Evolutionary conservation across 139 green algal species (phyloP).

Genomic region (Spirogloea muscicola): DNA sequence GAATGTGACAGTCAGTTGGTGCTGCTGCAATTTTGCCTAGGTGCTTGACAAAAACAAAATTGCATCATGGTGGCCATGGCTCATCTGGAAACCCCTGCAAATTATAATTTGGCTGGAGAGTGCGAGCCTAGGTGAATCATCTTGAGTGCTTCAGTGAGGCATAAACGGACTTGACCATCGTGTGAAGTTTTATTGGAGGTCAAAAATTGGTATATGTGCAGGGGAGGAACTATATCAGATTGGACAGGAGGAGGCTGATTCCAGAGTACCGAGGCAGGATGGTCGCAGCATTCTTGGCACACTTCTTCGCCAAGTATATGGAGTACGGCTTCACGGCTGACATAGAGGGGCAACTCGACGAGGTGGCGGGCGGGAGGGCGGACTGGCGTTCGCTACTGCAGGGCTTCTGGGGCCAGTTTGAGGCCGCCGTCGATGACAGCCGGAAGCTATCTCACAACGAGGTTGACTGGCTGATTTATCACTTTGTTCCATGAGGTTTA

Average conservation of each 20-base stretch:
- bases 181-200: too few species aligned
- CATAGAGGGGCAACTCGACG: constrained; percentile 34
- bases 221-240: constrained; percentile 9
- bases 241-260: constrained; percentile 2
- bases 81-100: too few species aligned
- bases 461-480: neutral
- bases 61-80: too few species aligned
- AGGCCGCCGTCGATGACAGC: neutral
- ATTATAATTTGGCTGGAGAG: too few species aligned
- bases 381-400: constrained; percentile 10
- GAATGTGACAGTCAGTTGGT: too few species aligned
- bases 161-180: too few species aligned
- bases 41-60: too few species aligned
- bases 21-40: too few species aligned
- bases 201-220: too few species aligned
- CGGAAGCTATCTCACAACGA: neutral
- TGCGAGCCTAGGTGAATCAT: too few species aligned
- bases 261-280: constrained; percentile 14
- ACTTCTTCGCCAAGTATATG: constrained; percentile 30
- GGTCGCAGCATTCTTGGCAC: constrained; percentile 20
- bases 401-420: constrained; percentile 18
- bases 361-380: constrained; percentile 3
- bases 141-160: too few species aligned
- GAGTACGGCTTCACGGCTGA: constrained; percentile 34
- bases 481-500: neutral